These are phyloP conservation scores for Skeletonema menzelii DNA, from an alignment of 108 stramenopile species.

Conservation along the genomic window DNA sequence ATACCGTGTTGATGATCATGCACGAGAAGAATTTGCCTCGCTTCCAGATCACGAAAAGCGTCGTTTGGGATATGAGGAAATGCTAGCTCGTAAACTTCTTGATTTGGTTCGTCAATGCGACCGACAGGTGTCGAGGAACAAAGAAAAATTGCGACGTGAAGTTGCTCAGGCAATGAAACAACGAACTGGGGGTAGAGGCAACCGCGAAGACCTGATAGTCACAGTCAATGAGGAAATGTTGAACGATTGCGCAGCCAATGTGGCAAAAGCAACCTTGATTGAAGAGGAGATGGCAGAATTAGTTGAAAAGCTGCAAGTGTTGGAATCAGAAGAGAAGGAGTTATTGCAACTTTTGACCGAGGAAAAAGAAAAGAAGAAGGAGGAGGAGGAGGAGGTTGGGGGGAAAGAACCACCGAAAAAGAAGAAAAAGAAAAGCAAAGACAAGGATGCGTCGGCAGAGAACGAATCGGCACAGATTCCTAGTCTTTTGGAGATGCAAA, in stretches of 20 bases:
- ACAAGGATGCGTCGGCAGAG: conserved; percentile 10
- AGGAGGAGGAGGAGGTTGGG: conserved; percentile 3
- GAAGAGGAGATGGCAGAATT: conserved; percentile 58
- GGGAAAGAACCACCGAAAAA: conserved; percentile 16
- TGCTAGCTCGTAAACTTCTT: conserved; percentile 69
- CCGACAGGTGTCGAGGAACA: conserved; percentile 72
- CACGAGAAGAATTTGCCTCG: conserved; percentile 61
- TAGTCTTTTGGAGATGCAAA: conserved; percentile 49
- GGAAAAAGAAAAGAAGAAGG: conserved; percentile 15
- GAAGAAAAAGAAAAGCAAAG: conserved; percentile 43
- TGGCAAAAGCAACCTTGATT: conserved; percentile 58
- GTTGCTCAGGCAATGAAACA: conserved; percentile 58
- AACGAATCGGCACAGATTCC: conserved; percentile 18
- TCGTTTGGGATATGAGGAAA: conserved; percentile 72
- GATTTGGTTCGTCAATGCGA: conserved; percentile 82
- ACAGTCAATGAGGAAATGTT: conserved; percentile 49
- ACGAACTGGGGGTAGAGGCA: conserved; percentile 47
- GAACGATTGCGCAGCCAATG: conserved; percentile 54
- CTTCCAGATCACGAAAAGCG: conserved; percentile 78
- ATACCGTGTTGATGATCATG: conserved; percentile 62
- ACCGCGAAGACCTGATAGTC: conserved; percentile 52
- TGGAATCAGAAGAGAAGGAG: conserved; percentile 47
- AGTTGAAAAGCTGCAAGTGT: conserved; percentile 23
- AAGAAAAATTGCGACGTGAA: conserved; percentile 81
- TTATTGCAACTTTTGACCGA: conserved; percentile 32